Evolutionary conservation across 345 rosid genomes (phyloP).

Genomic region (Durio zibethinus): DNA sequence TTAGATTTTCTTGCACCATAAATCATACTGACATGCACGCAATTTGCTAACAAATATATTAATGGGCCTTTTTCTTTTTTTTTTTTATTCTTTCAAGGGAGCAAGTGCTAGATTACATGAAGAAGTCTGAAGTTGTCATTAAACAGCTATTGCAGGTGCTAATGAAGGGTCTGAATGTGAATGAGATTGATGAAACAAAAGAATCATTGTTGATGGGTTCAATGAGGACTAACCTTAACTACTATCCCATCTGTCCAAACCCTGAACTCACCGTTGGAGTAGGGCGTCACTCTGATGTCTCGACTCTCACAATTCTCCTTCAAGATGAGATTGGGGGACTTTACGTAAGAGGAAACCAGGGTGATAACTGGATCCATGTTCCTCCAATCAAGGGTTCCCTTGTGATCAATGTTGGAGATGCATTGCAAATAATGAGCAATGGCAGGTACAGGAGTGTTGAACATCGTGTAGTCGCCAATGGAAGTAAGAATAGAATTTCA

Average conservation of each 20-base stretch:
- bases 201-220: background rate
- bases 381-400: conserved; percentile 25
- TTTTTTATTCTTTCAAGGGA: too few species aligned
- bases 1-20: background rate
- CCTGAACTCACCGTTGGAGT: background rate
- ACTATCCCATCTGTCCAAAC: background rate
- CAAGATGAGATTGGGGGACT: conserved; percentile 25
- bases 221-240: background rate
- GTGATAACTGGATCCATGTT: conserved; percentile 20
- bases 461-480: conserved; percentile 21
- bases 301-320: conserved; percentile 6
- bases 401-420: conserved; percentile 25
- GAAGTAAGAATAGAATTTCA: conserved; percentile 18
- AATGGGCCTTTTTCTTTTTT: background rate
- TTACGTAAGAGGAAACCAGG: conserved; percentile 8
- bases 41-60: background rate
- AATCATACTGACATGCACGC: too few species aligned
- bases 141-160: conserved; percentile 15
- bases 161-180: conserved; percentile 13
- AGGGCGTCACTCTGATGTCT: background rate
- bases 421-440: conserved; percentile 29
- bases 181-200: background rate
- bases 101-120: conserved; percentile 14
- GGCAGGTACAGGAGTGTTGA: conserved; percentile 18
- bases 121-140: conserved; percentile 9